Base-by-base conservation (phyloP, 2,329 filamentous ascomycete species). In the Apiospora phragmitis region DNA sequence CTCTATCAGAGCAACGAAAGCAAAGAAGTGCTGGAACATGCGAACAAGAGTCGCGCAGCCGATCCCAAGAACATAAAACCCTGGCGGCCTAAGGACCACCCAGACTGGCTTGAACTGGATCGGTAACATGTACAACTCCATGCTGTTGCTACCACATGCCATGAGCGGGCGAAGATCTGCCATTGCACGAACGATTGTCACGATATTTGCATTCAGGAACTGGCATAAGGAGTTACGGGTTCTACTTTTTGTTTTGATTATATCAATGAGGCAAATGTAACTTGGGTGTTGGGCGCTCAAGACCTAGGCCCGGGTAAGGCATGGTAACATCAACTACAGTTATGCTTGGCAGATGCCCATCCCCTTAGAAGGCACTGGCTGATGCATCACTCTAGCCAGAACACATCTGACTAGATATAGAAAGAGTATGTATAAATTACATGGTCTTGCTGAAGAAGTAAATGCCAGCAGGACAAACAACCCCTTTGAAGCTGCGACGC, bases 81-180 rank as follows among this genome's bases (percentile, higher is more conserved):
- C 1, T 91, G 90, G 90, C 84, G 83, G 66, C 84, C 88, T 26
- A 85, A 83, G 69, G 87, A 91, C 45, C 84, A 91, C 70, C 88
- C 90, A 2, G 83, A 89, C 72, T 92, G 89, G 89, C 84, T 87
- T 71, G 75, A 79, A 42, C 38, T 73, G 38, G 72, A 73, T 65
- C 69, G 68, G 21, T 51, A 69, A 43, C 41, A 35, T 29, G 18
- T 21, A 1, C 67, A 24, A n/a, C 32, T 14, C 65, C 9, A 11
- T 12, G 55, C 32, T 62, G 32, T 21, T 62, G 32, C 29, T 38
- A 38, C 32, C 16, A 38, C 18, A 21, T 38, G 32, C 55, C 55
- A 62, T 11, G 55, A 29, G 21, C 32, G 32, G 32, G 32, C 18
- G 1, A 38, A n/a, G 21, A 12, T 18, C 8, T 62, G 55, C 55